These are phyloP conservation scores for Hypericum perforatum DNA, from an alignment of 345 rosid species.

Conservation along the genomic window DNA sequence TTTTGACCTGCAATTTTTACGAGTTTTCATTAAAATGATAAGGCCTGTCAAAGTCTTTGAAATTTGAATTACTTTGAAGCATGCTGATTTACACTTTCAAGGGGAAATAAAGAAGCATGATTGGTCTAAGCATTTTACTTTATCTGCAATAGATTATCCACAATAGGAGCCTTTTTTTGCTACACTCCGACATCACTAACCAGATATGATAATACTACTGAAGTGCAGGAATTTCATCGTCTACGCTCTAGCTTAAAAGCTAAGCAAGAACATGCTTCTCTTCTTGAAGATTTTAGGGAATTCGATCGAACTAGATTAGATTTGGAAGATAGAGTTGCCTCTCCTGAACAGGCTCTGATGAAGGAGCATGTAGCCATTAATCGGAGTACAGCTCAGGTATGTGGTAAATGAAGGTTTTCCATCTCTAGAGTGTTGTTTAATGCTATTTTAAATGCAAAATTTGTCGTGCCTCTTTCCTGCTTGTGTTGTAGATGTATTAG, in stretches of 20 bases:
- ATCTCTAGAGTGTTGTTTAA: background rate
- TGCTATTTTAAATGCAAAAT: background rate
- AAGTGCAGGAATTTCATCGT: constrained; percentile 93
- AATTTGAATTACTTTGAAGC: too few relatives aligned
- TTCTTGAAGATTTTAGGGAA: constrained; percentile 91
- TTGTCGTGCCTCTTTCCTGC: too few relatives aligned
- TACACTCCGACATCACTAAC: constrained; percentile 11
- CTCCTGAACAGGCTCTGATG: constrained; percentile 67
- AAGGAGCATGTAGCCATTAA: constrained; percentile 72
- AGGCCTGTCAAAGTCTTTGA: too few relatives aligned
- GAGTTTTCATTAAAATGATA: too few relatives aligned
- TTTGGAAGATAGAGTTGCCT: constrained; percentile 77
- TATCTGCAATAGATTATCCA: too few relatives aligned
- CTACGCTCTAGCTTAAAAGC: constrained; percentile 83
- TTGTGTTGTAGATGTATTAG: too few relatives aligned
- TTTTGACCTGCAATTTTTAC: too few relatives aligned
- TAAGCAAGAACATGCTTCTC: constrained; percentile 89
- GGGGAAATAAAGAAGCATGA: too few relatives aligned
- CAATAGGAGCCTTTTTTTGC: too few relatives aligned
- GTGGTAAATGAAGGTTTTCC: background rate
- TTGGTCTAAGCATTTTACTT: too few relatives aligned
- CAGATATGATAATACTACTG: constrained; percentile 14
- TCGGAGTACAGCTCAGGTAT: constrained; percentile 80
- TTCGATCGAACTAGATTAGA: constrained; percentile 84
- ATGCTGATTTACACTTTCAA: too few relatives aligned